Percentiles rank a stretch among this genome's conserved stretches.
These are phyloP conservation scores for Rubroshorea leprosula DNA, from an alignment of 345 rosid genomes.

Conservation along the genomic window DNA sequence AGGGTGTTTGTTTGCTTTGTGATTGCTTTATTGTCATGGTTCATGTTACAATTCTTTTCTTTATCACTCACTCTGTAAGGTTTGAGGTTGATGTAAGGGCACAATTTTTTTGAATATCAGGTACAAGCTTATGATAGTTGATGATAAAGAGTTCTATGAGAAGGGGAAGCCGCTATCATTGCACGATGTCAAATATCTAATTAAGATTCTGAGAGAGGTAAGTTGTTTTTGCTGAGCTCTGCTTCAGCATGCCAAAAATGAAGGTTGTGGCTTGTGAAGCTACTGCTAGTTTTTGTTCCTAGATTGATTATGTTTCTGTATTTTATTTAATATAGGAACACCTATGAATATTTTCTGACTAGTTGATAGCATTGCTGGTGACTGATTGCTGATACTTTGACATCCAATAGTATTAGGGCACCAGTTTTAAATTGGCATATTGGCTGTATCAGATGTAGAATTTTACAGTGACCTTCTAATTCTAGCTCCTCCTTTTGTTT, in stretches of 20 bases:
- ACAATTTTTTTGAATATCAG: conserved; percentile 42
- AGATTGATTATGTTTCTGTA: conserved; percentile 3
- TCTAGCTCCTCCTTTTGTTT: no score
- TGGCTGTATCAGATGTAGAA: not conserved
- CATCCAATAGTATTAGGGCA: not conserved
- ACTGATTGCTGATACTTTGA: not conserved
- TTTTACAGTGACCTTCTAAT: not conserved
- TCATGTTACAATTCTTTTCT: no score
- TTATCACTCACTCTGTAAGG: no score
- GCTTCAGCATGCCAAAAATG: not conserved
- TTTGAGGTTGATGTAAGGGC: not conserved
- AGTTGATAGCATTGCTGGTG: conserved; percentile 4
- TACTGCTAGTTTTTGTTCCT: not conserved
- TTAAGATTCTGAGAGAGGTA: conserved; percentile 87
- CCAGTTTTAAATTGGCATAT: not conserved
- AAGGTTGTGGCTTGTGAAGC: not conserved
- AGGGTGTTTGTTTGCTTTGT: conserved; percentile 22
- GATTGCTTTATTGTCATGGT: not conserved
- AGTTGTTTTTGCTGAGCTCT: conserved; percentile 2
- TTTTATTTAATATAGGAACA: conserved; percentile 5
- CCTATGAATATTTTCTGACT: not conserved
- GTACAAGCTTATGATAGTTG: conserved; percentile 95
- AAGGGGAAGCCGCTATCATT: conserved; percentile 83
- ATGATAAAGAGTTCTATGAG: conserved; percentile 95
- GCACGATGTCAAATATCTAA: conserved; percentile 64